Conservation (phyloP, 306 rosid species). For the Sesbania bispinosa region DNA sequence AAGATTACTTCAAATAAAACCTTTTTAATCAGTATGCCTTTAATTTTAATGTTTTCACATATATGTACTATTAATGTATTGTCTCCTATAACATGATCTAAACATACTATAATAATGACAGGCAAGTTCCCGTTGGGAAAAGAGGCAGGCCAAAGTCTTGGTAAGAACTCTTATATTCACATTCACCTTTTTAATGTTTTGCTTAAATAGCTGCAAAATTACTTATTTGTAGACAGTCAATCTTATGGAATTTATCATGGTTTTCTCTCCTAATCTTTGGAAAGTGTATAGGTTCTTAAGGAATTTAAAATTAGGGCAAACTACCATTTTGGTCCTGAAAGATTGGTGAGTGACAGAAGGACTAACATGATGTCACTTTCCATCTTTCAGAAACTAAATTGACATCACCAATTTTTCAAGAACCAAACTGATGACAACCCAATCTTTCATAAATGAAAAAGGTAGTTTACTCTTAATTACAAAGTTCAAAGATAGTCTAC, state of each 20-base stretch:
- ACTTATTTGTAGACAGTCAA: not conserved
- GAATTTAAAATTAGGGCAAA: not conserved
- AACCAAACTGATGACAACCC: not conserved
- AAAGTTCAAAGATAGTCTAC: not conserved
- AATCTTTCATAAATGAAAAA: not conserved
- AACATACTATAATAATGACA: constrained; percentile 29
- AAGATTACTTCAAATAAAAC: not conserved
- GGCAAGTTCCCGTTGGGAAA: constrained; percentile 94
- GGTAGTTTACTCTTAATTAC: not conserved
- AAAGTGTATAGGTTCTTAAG: constrained; percentile 4
- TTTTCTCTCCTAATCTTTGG: not conserved
- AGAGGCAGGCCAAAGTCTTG: constrained; percentile 89
- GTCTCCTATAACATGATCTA: constrained; percentile 9
- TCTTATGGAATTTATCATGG: not conserved
- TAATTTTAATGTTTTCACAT: not conserved
- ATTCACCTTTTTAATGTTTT: not conserved
- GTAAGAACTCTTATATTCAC: constrained; percentile 42
- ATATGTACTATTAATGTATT: not conserved
- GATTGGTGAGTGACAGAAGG: no score
- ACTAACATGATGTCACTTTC: not conserved
- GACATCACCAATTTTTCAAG: not conserved
- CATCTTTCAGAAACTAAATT: not conserved
- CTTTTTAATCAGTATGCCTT: not conserved
- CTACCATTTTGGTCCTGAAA: not conserved
- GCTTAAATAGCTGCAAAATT: not conserved